Conservation (phyloP, 1,284 basidiomycete genomes). For the Pyrrhoderma lamaoense region DNA sequence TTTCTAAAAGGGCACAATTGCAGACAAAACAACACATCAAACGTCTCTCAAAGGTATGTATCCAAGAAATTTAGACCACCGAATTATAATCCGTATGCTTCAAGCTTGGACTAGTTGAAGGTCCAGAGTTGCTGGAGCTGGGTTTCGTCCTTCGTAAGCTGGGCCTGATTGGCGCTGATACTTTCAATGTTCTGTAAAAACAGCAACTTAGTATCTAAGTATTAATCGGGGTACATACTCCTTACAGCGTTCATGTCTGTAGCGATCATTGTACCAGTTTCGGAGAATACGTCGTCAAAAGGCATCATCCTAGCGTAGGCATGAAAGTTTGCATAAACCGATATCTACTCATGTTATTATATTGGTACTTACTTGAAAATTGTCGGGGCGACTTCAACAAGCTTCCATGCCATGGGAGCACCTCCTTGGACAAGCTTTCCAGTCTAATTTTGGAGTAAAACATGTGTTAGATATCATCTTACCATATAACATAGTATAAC, state of each 20-base stretch:
- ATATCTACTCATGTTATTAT: too few relatives aligned
- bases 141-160: not conserved
- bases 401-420: constrained; percentile 13
- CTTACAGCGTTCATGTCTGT: constrained; percentile 13
- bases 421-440: constrained; percentile 13
- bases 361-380: constrained; percentile 7
- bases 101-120: too few relatives aligned
- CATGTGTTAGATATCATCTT: not conserved
- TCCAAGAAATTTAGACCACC: too few relatives aligned
- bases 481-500: too few relatives aligned
- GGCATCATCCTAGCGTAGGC: constrained; percentile 4
- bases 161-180: not conserved
- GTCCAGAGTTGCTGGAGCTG: constrained; percentile 10
- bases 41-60: too few relatives aligned
- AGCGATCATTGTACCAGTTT: constrained; percentile 7
- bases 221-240: not conserved
- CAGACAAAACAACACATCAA: too few relatives aligned
- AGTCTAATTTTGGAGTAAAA: not conserved
- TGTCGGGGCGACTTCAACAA: constrained; percentile 4
- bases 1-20: too few relatives aligned
- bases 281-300: constrained; percentile 9
- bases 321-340: not conserved
- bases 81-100: too few relatives aligned
- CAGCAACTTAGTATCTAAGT: too few relatives aligned
- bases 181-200: not conserved